Base-by-base conservation (phyloP, 1,139 yeast genomes). In the Candida albicans region DNA sequence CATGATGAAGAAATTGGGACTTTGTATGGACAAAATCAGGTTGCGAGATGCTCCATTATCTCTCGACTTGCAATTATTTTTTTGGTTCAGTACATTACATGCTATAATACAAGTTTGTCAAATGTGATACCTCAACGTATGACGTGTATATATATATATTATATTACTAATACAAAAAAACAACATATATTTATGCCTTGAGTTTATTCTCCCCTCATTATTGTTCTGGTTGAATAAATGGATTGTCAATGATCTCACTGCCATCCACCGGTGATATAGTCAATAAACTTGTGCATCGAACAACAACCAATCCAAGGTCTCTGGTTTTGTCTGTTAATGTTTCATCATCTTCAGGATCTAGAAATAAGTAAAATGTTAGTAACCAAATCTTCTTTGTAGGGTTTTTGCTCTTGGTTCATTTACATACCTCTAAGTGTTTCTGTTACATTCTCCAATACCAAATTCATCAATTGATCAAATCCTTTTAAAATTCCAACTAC, bases 381-480 rank as follows among this genome's bases (percentile, higher is more conserved):
- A 39, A 28, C 11, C n/a, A 30, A 13, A 9, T 12, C 12, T 15
- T 27, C 35, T 38, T 4, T 8, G 15, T 25, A 13, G 6, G 43
- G 13, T n/a, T 15, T 12, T n/a, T 11, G 7, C 11, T 32, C 9
- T 12, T 31, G n/a, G 25, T 26, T 14, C n/a, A 43, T 18, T 18
- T 51, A 67, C 75, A 46, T 62, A 73, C 79, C 78, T 61, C 86
- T 74, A 43, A 84, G 54, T 27, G 75, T 77, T 62, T 93, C 97
- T 39, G 76, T 75, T 10, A 87, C 91, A 37, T 90, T 84, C 56
- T 90, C 96, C 53, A 93, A 76, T 8, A 93, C 98, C 55, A 93
- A 73, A 67, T 93, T 93, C 95, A 91, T 86, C 64, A 90, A 75
- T 63, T 87, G 95, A 62, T 93, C 99, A 61, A 78, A 90, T 14